Base-by-base conservation (phyloP, 2,329 filamentous ascomycete species). In the Lecanicillium sp. region DNA sequence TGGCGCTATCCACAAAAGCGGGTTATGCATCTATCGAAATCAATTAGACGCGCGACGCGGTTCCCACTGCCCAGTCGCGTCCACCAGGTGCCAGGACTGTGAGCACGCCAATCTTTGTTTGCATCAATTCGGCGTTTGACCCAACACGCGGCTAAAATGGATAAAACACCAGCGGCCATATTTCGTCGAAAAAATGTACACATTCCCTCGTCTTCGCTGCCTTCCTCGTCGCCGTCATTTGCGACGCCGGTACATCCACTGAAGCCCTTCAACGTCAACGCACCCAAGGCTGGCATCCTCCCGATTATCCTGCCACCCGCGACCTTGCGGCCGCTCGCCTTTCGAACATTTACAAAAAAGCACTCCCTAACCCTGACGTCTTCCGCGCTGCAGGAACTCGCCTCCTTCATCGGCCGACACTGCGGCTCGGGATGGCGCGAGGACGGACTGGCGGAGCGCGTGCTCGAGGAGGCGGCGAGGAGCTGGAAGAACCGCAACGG, bases 341-440 rank as follows among this genome's bases (percentile, higher is more conserved):
- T 98, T 62, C 83, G 93, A 39, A 94, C 88, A 0, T 95, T 98
- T 56, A 98, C 93, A 2, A 96, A 96, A 67, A 98, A 97, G 62
- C 89, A 98, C 68, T 94, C 91, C 58, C 74, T 98, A 48, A 97
- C 90, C 0, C 79, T 98, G 45, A 90, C 87, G 7, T 93, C 91
- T 0, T 82, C 90, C 0, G 89, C 93, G 0, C 72, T 98, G 5
- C 84, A 91, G 64, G 81, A 87, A 39, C 75, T 98, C 26, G 90
- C 93, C 17, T 77, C 80, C 1, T 98, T 98, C 64, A 86, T 98
- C 45, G 94, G 93, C 10, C 84, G 87, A 57, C 86, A 95, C 66
- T 98, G 93, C 64, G 93, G 93, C 27, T 90, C 90, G 49, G 89
- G 84, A 83, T 98, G 93, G 93, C 81, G 91, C 58, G 90, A 97